phyloP scores from a whole-genome alignment of 2,329 filamentous ascomycete species.

The Rasamsonia emersonii region DNA sequence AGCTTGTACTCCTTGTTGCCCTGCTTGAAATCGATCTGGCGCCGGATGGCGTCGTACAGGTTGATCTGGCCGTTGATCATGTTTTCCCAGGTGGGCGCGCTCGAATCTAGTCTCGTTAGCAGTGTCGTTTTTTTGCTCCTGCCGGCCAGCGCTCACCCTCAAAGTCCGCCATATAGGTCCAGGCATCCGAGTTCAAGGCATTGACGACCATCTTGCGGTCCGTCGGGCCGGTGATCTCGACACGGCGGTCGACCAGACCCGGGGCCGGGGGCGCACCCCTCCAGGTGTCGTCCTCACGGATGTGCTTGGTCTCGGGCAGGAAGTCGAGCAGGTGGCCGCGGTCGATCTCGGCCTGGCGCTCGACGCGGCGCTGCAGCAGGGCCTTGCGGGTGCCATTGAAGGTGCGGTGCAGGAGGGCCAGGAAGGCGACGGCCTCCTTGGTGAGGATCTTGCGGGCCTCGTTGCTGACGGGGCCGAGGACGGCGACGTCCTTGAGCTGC shows the following conservation, averaged over 20 bases:
- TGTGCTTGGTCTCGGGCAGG: conserved; percentile 88
- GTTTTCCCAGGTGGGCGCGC: conserved; percentile 95
- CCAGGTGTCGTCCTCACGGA: conserved; percentile 91
- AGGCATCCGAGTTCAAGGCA: conserved; percentile 89
- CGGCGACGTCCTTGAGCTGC: conserved; percentile 78
- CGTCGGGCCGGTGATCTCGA: conserved; percentile 95
- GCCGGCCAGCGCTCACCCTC: conserved; percentile 58
- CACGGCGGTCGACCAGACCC: conserved; percentile 82
- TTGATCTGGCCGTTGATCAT: conserved; percentile 99
- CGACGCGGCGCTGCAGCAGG: conserved; percentile 75
- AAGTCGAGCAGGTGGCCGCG: conserved; percentile 84
- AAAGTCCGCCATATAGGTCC: conserved; percentile 99
- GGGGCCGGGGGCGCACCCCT: conserved; percentile 85
- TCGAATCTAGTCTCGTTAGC: conserved; percentile 59
- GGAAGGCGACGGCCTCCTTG: conserved; percentile 81
- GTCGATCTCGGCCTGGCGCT: conserved; percentile 88
- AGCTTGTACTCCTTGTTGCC: conserved; percentile 96
- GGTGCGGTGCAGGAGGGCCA: conserved; percentile 86
- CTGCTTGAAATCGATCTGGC: conserved; percentile 92
- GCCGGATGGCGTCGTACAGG: conserved; percentile 89
- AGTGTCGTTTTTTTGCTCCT: conserved; percentile 4
- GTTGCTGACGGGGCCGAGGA: conserved; percentile 71
- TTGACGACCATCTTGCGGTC: conserved; percentile 99
- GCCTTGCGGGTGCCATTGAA: conserved; percentile 86
- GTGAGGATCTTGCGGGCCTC: conserved; percentile 84